Base-by-base conservation (phyloP, 768 basidiomycete genomes). In the Termitomyces sp. region DNA sequence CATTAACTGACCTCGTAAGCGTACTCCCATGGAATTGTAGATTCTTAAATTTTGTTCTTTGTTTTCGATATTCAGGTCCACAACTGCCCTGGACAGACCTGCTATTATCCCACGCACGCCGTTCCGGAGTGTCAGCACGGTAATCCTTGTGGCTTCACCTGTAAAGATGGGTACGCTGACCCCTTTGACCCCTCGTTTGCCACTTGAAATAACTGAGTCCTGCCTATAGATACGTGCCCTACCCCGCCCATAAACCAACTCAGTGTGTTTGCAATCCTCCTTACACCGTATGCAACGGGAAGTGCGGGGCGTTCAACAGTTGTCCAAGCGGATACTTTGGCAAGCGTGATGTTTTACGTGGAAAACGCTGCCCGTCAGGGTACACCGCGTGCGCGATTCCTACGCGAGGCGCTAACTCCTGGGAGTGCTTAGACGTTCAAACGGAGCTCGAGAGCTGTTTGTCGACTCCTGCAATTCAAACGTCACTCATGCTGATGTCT, bases 371-470 rank as follows among this genome's bases (percentile, higher is more conserved):
- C 63, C 69, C 71, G 3, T 55, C 50, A 12, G 80, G 76, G 4
- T 65, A 69, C 57, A 72, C 72, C 0, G 74, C 78, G 2, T 83
- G 82, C 58, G 77, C 77, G 6, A 69, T 82, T 54, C 73, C 70
- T 27, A 76, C 78, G 18, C 68, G 76, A 13, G 65, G 66, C 16
- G 59, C 67, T 13, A 67, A 70, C 2, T 73, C 76, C 3, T 81
- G 78, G 77, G 81, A 83, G 59, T 82, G 81, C 58, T 63, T 84
- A 47, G 66, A 83, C 62, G 79, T 75, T 1, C 71, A 68, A 58
- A 69, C 65, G 42, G 80, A 83, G 42, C 72, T 84, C 8, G 81
- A 81, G 67, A 81, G 81, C 68, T 84, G 82, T 83, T 56, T 58
- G 81, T 76, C 20, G 34, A 47, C 22, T 47, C 47, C 6, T n/a